A percentile compares a stretch with the other conserved stretches of the same genome.
These are phyloP conservation scores for Inosperma sp. DNA, from an alignment of 768 basidiomycete species.

Conservation along the genomic window DNA sequence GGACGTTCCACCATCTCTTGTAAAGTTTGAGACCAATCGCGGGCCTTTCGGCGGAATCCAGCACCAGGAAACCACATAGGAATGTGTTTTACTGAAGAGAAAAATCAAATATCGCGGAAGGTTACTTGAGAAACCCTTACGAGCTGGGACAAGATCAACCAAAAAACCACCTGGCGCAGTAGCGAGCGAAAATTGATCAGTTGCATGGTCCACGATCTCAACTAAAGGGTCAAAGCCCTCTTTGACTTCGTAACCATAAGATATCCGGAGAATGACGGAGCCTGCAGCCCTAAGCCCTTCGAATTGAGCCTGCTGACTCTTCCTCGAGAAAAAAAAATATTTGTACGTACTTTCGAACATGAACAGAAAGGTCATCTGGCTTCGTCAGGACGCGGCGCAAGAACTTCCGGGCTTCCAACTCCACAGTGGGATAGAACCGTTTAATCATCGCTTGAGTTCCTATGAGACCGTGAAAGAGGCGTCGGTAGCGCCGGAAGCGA, in stretches of 20 bases:
- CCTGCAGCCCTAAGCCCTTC: conserved; percentile 40
- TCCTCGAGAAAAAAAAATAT: conserved; percentile 7
- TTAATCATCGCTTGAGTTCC: conserved; percentile 41
- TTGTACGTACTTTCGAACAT: conserved; percentile 44
- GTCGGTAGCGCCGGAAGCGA: conserved; percentile 50
- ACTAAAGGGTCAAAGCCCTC: conserved; percentile 50
- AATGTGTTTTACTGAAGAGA: conserved; percentile 46
- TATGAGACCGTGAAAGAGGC: conserved; percentile 48
- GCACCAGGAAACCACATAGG: conserved; percentile 66
- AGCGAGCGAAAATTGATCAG: conserved; percentile 49
- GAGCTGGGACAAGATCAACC: conserved; percentile 47
- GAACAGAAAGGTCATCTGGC: conserved; percentile 41
- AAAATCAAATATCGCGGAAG: conserved; percentile 5
- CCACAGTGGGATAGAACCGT: conserved; percentile 40
- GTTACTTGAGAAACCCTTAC: conserved; percentile 27
- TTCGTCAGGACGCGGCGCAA: conserved; percentile 44
- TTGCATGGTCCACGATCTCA: conserved; percentile 49
- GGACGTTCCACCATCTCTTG: conserved; percentile 54
- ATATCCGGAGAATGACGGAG: conserved; percentile 49
- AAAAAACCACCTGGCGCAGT: conserved; percentile 49
- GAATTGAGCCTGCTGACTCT: conserved; percentile 23
- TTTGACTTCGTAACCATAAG: conserved; percentile 51
- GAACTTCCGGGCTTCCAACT: conserved; percentile 45
- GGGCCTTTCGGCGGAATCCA: conserved; percentile 50
- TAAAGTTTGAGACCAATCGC: conserved; percentile 49